These are phyloP conservation scores for Crepidotus variabilis DNA, from an alignment of 768 basidiomycete genomes.

Conservation along the genomic window DNA sequence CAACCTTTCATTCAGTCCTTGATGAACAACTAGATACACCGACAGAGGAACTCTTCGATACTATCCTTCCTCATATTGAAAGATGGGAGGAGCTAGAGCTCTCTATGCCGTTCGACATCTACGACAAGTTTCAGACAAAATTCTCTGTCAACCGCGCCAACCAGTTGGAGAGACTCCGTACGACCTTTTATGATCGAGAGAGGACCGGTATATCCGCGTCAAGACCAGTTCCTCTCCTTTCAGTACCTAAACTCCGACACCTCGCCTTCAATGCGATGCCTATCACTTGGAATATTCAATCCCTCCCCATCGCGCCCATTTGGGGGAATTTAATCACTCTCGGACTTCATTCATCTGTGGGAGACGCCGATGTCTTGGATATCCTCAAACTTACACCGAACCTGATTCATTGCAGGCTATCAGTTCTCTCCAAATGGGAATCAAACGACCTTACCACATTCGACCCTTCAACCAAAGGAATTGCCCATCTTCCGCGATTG, in stretches of 20 bases:
- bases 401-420: neutral
- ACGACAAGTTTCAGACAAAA: constrained; percentile 2
- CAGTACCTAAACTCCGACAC: neutral
- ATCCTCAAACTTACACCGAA: neutral
- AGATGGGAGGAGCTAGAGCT: constrained; percentile 9
- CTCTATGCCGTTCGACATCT: constrained; percentile 2
- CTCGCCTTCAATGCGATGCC: neutral
- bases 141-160: neutral
- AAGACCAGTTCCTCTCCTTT: neutral
- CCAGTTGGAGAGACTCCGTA: neutral
- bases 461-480: neutral
- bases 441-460: neutral
- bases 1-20: neutral
- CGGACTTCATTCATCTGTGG: neutral
- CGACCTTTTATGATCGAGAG: neutral
- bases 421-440: neutral
- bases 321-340: neutral
- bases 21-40: neutral
- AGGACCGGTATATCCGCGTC: neutral
- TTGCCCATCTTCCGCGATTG: neutral
- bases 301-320: too few species aligned
- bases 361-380: neutral
- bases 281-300: neutral
- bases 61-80: neutral
- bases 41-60: neutral